Evolutionary conservation across 495 filamentous ascomycete species (phyloP).

Genomic region (Delitschia confertaspora): DNA sequence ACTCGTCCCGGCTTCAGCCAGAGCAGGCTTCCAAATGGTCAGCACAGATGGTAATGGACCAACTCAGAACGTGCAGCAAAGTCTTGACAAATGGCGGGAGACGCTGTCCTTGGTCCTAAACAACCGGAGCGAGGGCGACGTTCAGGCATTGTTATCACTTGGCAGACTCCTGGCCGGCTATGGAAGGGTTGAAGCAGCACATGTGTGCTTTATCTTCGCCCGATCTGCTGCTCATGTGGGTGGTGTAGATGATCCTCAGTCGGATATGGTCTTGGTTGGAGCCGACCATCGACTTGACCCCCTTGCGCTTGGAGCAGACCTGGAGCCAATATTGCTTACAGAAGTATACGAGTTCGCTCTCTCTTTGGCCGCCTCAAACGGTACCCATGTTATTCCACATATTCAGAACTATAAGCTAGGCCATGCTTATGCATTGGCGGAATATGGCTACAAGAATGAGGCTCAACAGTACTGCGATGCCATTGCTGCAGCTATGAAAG

Average conservation of each 20-base stretch:
- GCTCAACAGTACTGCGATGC: constrained; percentile 87
- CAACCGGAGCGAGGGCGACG: constrained; percentile 77
- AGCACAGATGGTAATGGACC: constrained; percentile 52
- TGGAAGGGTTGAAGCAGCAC: constrained; percentile 80
- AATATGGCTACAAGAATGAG: constrained; percentile 69
- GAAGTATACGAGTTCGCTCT: constrained; percentile 88
- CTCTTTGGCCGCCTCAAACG: constrained; percentile 48
- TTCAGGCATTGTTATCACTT: constrained; percentile 63
- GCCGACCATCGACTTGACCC: constrained; percentile 62
- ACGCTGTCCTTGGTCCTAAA: constrained; percentile 75
- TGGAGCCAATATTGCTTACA: constrained; percentile 77
- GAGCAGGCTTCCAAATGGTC: constrained; percentile 84
- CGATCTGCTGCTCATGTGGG: constrained; percentile 54
- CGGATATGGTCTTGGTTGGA: constrained; percentile 74
- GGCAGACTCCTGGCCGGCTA: constrained; percentile 80
- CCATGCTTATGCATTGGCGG: constrained; percentile 73
- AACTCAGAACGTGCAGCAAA: constrained; percentile 66
- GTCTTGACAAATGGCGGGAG: constrained; percentile 88
- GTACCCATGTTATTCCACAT: constrained; percentile 60
- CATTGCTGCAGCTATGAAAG: constrained; percentile 67
- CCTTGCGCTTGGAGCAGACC: constrained; percentile 59
- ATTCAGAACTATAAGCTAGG: constrained; percentile 81
- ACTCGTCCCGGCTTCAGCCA: constrained; percentile 86
- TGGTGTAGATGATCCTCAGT: constrained; percentile 72
- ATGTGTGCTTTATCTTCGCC: constrained; percentile 70